phyloP scores from a whole-genome alignment of 306 rosid species.

The Albizia julibrissin region DNA sequence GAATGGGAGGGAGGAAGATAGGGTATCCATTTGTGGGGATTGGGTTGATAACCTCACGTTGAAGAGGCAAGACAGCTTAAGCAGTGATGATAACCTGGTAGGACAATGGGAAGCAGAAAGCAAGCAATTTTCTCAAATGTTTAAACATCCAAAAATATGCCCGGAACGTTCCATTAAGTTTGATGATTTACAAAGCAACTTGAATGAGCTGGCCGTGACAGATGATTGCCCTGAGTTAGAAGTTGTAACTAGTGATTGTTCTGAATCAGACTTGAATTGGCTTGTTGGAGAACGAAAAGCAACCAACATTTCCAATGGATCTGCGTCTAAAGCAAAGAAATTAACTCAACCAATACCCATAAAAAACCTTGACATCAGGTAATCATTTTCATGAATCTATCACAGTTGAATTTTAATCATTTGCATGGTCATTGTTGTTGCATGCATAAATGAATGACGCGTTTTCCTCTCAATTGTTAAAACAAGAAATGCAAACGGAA shows the following conservation, averaged over 20 bases:
- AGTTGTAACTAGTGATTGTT: conserved; percentile 76
- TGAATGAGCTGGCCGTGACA: conserved; percentile 45
- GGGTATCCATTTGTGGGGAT: conserved; percentile 59
- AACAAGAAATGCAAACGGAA: conserved; percentile 45
- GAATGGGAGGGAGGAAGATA: conserved; percentile 58
- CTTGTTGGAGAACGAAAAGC: conserved; percentile 45
- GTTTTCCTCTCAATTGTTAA: neutral
- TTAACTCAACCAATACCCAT: conserved; percentile 35
- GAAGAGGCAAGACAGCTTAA: conserved; percentile 51
- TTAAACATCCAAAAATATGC: conserved; percentile 49
- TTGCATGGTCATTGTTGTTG: neutral
- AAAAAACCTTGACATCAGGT: conserved; percentile 66
- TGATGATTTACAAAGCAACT: conserved; percentile 34
- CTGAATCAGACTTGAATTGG: conserved; percentile 84
- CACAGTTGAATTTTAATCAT: neutral
- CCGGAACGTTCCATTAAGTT: conserved; percentile 33
- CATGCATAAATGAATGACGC: neutral
- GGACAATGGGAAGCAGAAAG: conserved; percentile 68
- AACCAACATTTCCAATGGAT: conserved; percentile 48
- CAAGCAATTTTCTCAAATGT: conserved; percentile 46
- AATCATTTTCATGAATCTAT: conserved; percentile 13
- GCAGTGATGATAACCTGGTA: conserved; percentile 56
- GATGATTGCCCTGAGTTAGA: conserved; percentile 75
- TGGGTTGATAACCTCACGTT: conserved; percentile 60
- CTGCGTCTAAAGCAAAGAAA: conserved; percentile 54